Conservation (phyloP, 306 rosid species). For the Sechiopsis laciniata region DNA sequence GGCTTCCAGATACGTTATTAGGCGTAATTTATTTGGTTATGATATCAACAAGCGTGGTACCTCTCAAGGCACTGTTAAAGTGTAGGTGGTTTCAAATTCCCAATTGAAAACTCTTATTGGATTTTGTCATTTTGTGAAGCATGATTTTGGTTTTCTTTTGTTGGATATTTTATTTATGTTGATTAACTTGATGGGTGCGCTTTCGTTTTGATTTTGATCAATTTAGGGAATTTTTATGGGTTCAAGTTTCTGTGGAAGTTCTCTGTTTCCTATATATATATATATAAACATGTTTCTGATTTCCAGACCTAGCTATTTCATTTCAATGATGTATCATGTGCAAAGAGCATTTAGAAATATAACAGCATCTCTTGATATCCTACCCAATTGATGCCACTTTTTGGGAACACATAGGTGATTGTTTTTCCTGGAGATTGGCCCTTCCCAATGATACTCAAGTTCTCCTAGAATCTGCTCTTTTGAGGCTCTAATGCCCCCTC, state of each 20-base stretch:
- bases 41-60: slow-evolving; percentile 94
- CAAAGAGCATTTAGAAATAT: too few relatives aligned
- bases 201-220: neutral
- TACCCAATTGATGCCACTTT: too few relatives aligned
- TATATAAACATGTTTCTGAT: too few relatives aligned
- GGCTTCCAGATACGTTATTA: slow-evolving; percentile 67
- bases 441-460: too few relatives aligned
- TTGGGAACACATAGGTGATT: too few relatives aligned
- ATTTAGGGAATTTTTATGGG: neutral
- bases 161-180: neutral
- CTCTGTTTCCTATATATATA: too few relatives aligned
- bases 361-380: too few relatives aligned
- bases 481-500: too few relatives aligned
- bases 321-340: too few relatives aligned
- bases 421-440: too few relatives aligned
- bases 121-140: slow-evolving; percentile 1
- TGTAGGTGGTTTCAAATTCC: slow-evolving; percentile 30
- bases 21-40: slow-evolving; percentile 70
- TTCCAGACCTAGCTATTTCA: too few relatives aligned
- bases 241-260: neutral
- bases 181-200: neutral
- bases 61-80: slow-evolving; percentile 64
- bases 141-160: neutral
- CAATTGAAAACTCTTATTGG: neutral
- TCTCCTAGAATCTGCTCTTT: too few relatives aligned